A percentile compares a stretch with the other conserved stretches of the same genome.
These are phyloP conservation scores for Geranomyces variabilis DNA, from an alignment of 192 early-diverging fungal species.

Conservation along the genomic window DNA sequence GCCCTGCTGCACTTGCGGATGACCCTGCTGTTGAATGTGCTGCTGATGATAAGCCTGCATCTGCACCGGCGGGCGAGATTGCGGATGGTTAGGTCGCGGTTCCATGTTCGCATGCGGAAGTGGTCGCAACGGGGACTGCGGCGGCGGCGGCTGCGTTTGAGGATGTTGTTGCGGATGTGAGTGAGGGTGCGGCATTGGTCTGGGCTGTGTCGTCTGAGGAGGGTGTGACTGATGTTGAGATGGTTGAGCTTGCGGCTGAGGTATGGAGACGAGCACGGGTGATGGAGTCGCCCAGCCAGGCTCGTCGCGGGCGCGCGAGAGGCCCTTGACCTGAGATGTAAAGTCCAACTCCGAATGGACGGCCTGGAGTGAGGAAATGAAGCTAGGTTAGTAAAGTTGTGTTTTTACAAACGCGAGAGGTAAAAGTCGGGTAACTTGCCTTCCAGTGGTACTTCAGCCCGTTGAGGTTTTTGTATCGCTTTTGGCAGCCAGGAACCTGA, in stretches of 20 bases:
- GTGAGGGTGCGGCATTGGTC: not conserved
- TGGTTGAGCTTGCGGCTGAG: not conserved
- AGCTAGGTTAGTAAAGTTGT: too few species aligned
- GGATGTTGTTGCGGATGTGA: not conserved
- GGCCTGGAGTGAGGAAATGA: too few species aligned
- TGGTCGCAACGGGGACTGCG: too few species aligned
- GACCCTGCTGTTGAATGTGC: too few species aligned
- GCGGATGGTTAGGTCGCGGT: too few species aligned
- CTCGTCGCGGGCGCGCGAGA: too few species aligned
- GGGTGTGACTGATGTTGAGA: not conserved
- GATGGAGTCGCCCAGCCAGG: not conserved
- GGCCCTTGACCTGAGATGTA: slow-evolving; percentile 32
- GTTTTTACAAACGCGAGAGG: too few species aligned
- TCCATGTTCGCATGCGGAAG: too few species aligned
- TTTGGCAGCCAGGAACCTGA: slow-evolving; percentile 17
- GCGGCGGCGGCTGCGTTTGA: not conserved
- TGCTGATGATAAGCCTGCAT: too few species aligned
- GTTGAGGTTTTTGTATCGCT: slow-evolving; percentile 93
- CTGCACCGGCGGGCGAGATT: too few species aligned
- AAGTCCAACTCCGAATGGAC: slow-evolving; percentile 41
- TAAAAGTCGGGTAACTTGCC: slow-evolving; percentile 38
- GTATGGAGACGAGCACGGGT: not conserved
- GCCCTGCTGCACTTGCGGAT: too few species aligned
- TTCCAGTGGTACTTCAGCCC: slow-evolving; percentile 87
- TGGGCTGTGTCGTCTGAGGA: not conserved